These are phyloP conservation scores for Didymella glomerata DNA, from an alignment of 2,329 filamentous ascomycete genomes.

Conservation along the genomic window DNA sequence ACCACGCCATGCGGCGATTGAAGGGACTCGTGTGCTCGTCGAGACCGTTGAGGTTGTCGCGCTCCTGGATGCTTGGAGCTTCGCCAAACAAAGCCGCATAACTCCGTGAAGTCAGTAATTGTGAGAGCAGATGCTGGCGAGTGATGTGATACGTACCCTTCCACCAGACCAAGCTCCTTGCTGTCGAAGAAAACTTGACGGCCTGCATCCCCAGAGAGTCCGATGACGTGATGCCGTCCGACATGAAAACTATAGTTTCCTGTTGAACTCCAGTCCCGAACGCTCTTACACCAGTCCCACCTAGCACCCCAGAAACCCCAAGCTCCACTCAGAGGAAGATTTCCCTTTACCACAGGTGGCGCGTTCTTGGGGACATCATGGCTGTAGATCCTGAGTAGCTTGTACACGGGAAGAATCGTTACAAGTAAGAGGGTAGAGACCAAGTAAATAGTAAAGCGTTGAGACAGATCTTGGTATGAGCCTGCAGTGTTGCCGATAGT, in stretches of 20 bases:
- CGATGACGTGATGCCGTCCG: background rate
- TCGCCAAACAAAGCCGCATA: background rate
- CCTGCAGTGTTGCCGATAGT: background rate
- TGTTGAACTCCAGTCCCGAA: background rate
- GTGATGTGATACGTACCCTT: background rate
- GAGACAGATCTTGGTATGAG: background rate
- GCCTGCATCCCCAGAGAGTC: background rate
- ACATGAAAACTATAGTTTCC: background rate
- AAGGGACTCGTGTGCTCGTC: slow-evolving; percentile 4
- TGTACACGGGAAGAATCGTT: background rate
- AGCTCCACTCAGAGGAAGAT: background rate
- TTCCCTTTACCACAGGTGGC: background rate
- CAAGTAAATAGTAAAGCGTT: background rate
- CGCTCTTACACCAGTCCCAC: background rate
- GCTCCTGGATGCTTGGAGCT: background rate
- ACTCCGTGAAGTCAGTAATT: background rate
- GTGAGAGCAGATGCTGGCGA: background rate
- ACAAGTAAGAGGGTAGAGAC: background rate
- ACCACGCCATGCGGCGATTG: slow-evolving; percentile 2
- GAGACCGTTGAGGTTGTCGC: background rate
- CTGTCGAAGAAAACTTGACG: background rate
- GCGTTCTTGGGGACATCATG: background rate
- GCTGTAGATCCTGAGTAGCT: background rate
- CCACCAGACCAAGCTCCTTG: background rate
- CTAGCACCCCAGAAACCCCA: background rate